Evolutionary conservation across 2,329 filamentous ascomycete genomes (phyloP), one percentile per base, ranked within the genome.

Genomic region (Penicillium sp.): DNA sequence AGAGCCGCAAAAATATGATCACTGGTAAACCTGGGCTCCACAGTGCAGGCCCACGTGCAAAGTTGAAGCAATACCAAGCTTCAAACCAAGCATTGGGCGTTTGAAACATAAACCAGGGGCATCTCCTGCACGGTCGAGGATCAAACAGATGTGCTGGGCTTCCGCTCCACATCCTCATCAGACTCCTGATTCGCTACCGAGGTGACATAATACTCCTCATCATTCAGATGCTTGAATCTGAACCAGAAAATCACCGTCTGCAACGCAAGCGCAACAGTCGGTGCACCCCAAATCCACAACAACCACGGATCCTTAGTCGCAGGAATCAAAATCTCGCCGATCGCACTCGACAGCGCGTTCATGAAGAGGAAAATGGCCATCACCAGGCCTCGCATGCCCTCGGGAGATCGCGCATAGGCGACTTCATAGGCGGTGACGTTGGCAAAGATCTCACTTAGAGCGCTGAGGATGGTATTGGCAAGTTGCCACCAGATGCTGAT

Each of bases 231-330:
- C 30, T 72, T 76, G 65, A 84, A 83, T 26, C 76, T 70, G 70
- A 76, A 79, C 71, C 76, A 81, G 68, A 85, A 84, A 56, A 84
- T 66, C 28, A 80, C 67, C 0, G 80, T 82, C 67, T 84, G 79
- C 3, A 80, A 71, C 42, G 75, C 77, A 1, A 84, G 76, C 6
- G 79, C 81, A 48, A 84, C 81, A 2, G 79, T 79, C 3, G 81
- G 81, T 25, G 79, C 83, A 3, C 74, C 80, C 75, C 80, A 83
- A 11, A 81, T 65, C 80, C 80, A 83, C 28, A 80, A 75, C 7
- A 84, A 72, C 59, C 79, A 77, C 1, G 82, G 82, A 57, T 84
- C 82, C 48, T 68, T 70, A 43, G 82, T 80, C 1, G 72, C 79
- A 0, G 79, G 77, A 8, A 78, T 70, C n/a, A 80, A 61, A 25